Evolutionary conservation across 2,329 filamentous ascomycete genomes (phyloP), one percentile per base, ranked within the genome.

Genomic region (Fusarium proliferatum): DNA sequence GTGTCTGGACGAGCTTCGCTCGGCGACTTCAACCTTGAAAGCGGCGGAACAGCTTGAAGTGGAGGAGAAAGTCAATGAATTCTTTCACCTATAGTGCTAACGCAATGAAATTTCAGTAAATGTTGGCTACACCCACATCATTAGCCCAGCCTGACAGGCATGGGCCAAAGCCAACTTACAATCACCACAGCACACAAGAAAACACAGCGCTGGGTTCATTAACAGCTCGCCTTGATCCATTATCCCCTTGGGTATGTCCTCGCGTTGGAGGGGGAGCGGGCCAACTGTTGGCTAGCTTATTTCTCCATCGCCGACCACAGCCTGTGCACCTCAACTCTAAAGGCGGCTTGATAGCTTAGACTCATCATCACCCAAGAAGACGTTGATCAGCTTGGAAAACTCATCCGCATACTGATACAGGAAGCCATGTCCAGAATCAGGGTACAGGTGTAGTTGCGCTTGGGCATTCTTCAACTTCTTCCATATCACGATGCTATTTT

Each of bases 401-500:
- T 80, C 73, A 10, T 69, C 64, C 13, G 81, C 80, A 58, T 81
- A 80, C 53, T 82, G 81, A 39, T 72, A 83, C 15, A 82, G 74
- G 49, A 83, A 83, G 1, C 81, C 82, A 60, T 83, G 81, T 10
- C 81, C 82, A 28, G 80, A 79, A 61, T 82, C 78, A 2, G 82
- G 80, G 49, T 78, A 83, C 9, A 83, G 33, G 57, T 82, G 80
- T 38, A 83, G 71, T 48, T 80, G 80, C 21, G 79, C 80, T 21
- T 77, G 71, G 7, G 73, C 69, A 33, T 78, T 74, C 45, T 75
- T 79, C 46, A 84, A 55, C 70, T 80, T 81, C 56, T 79, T 78
- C 79, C 82, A 83, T 76, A 84, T 76, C 21, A 82, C 45, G 17
- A 80, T 79, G 64, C 82, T 84, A 46, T 84, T 83, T 30, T 81